Conservation (phyloP, 306 rosid species). For the Cicer judaicum region DNA sequence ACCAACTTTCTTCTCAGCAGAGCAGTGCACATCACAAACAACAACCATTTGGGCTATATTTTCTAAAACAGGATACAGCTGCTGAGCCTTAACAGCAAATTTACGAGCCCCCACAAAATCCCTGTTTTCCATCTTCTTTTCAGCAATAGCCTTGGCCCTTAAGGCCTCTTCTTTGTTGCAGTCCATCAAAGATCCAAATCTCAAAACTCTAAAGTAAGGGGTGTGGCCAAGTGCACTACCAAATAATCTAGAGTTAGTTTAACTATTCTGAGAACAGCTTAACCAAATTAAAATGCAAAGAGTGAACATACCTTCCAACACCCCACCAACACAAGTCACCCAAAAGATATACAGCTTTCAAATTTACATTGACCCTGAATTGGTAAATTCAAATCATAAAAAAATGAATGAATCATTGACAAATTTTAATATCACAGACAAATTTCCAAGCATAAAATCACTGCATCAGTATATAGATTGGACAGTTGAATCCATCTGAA, state of each 20-base stretch:
- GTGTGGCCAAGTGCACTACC: constrained; percentile 33
- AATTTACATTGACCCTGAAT: constrained; percentile 46
- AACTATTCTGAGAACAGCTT: constrained; percentile 22
- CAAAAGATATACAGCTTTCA: constrained; percentile 30
- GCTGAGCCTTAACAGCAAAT: constrained; percentile 74
- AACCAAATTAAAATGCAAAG: constrained; percentile 34
- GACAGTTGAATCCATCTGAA: constrained; percentile 16
- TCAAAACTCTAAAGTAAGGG: constrained; percentile 42
- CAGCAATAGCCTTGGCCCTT: constrained; percentile 82
- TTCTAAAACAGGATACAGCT: constrained; percentile 79
- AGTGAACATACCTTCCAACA: constrained; percentile 33
- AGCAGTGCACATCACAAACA: constrained; percentile 89
- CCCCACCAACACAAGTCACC: constrained; percentile 28
- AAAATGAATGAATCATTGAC: constrained; percentile 9
- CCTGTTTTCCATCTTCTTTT: constrained; percentile 75
- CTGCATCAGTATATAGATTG: background rate
- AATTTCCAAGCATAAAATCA: constrained; percentile 16
- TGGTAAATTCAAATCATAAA: background rate
- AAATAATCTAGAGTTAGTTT: constrained; percentile 40
- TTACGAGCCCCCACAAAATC: constrained; percentile 85
- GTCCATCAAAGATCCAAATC: constrained; percentile 62
- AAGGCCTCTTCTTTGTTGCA: constrained; percentile 97
- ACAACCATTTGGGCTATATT: constrained; percentile 77
- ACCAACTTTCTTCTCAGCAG: constrained; percentile 71
- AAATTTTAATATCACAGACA: constrained; percentile 7